Base-by-base conservation (phyloP, 495 filamentous ascomycete genomes). In the Hypoxylon trugodes region DNA sequence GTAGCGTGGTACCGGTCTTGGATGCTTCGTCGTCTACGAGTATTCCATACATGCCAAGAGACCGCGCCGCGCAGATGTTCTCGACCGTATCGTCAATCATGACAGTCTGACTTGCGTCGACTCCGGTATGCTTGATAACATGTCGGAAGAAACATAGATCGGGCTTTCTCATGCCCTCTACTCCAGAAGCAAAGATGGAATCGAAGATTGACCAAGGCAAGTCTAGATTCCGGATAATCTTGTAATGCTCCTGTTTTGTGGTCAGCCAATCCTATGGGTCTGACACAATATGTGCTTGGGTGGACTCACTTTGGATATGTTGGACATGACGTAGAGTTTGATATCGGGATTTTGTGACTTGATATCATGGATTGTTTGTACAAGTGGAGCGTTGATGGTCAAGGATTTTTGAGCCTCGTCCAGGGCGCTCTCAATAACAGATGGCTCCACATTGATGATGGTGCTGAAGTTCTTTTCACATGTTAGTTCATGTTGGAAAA, bases 111-210 rank as follows among this genome's bases (percentile, higher is more conserved):
- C 40, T 36, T 6, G 67, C 59, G 18, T 48, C 41, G 15, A 60
- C 3, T n/a, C 63, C 60, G 9, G 49, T 68, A 15, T 63, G 4
- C 0, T 70, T 4, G 9, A 72, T 49, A 4, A 66, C 47, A 36
- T 61, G 48, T 24, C 54, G 56, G 33, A 70, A 72, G 50, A 65
- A 67, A n/a, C 67, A 62, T 24, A 70, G 25, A 26, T 70, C 64
- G 13, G 69, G 69, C 32, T 72, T 72, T 30, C 67, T 52, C 69
- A 68, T 70, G 9, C 69, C 69, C 3, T 53, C 55, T 5, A 12
- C 15, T 0, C 40, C 47, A 0, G 69, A 72, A 7, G 37, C 36
- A 28, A 72, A 70, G 13, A 60, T 33, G 0, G 19, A 40, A 18
- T 61, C 41, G 32, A 72, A 72, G 0, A 65, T 32, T 3, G 52